Base-by-base conservation (phyloP, 192 early-diverging fungal species). In the Backusella westeae region DNA sequence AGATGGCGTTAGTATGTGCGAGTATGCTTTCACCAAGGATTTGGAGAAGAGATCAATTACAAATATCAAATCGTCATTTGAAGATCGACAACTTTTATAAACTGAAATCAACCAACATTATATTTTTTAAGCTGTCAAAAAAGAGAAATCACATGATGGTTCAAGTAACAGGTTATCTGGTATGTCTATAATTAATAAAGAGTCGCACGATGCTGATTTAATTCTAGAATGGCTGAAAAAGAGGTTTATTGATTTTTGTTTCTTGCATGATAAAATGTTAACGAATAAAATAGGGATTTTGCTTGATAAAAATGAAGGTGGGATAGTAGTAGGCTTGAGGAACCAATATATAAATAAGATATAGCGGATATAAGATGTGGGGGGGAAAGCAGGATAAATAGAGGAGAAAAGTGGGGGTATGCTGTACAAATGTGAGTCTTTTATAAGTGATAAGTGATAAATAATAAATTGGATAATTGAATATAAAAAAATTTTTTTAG, bases 251-350 rank as follows among this genome's bases (percentile, higher is more conserved):
- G 32, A 19, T 67, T 35, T 67, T 67, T 63, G 56, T 29, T 29
- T 63, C 56, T 26, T 23, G 56, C 56, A 63, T 63, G 56, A 63
- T 63, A 63, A 29, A 29, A 63, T 63, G 56, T 63, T n/a, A n/a
- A 49, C 46, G 46, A 49, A 49, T 49, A 49, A n/a, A 49, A 63
- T 63, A 63, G 12, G 56, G 23, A 29, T 29, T 63, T 63, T 63
- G 56, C 56, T 63, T 63, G 56, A 29, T 63, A 63, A 63, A 63
- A 63, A 63, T 63, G 56, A 63, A 63, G 9, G 56, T 63, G 56
- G 46, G 46, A 49, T 49, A 63, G 17, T 59, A 59, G 23, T 63
- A 63, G 46, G 46, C 17, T 49, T 49, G 17, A n/a, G 6, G 14
- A 9, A 63, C 56, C 23, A 12, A 29, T 26, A 59, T 59, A 59